These are phyloP conservation scores for Tolypocladium endophyticum DNA, from an alignment of 2,329 filamentous ascomycete species.

Conservation along the genomic window DNA sequence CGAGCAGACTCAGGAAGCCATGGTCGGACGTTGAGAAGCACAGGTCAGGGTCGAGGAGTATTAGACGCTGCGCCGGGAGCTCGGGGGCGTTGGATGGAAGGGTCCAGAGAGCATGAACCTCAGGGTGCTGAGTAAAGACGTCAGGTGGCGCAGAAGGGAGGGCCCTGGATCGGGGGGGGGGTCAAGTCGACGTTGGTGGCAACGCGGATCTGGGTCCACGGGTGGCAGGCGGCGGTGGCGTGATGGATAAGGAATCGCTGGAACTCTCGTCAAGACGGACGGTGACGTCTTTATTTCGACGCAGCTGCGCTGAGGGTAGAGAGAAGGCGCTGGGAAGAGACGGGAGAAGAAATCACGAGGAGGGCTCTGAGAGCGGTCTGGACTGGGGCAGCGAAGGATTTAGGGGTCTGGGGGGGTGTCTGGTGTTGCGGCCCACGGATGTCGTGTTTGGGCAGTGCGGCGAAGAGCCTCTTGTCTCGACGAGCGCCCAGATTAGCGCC, in stretches of 20 bases:
- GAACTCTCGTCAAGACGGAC: neutral
- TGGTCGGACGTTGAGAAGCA: neutral
- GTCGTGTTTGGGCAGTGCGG: neutral
- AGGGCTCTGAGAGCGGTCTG: neutral
- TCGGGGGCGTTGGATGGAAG: neutral
- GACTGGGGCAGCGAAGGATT: neutral
- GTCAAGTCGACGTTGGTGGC: conserved; percentile 1
- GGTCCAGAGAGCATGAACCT: neutral
- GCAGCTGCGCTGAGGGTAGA: neutral
- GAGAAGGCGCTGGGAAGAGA: neutral
- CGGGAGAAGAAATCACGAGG: neutral
- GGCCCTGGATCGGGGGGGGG: neutral
- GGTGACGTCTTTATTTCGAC: neutral
- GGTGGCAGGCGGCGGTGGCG: conserved; percentile 1
- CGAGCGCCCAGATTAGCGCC: neutral
- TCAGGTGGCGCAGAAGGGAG: conserved; percentile 1
- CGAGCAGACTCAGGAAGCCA: neutral
- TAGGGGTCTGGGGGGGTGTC: neutral
- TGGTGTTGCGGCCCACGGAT: neutral
- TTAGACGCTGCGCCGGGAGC: neutral
- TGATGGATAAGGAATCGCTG: neutral
- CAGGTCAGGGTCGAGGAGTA: neutral
- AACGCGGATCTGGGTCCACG: conserved; percentile 3
- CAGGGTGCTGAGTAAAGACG: conserved; percentile 2
- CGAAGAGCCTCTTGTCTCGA: neutral